Percentiles rank a stretch among this genome's conserved stretches.
Evolutionary conservation across 306 rosid species (phyloP).

Genomic region (Vigna hirtella): DNA sequence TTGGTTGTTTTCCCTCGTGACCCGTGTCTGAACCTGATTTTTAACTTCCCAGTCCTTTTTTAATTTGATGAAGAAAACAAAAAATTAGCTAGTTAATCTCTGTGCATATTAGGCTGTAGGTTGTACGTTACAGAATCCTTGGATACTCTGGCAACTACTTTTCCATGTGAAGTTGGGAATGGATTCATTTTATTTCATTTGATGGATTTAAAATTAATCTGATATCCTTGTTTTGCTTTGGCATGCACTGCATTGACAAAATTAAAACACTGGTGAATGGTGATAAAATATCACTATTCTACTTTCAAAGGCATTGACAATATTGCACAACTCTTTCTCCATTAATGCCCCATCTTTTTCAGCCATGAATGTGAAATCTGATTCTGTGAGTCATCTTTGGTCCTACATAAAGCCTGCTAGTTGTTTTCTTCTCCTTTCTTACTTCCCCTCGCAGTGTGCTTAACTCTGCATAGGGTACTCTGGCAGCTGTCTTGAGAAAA

Average conservation of each 20-base stretch:
- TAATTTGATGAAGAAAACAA: not conserved
- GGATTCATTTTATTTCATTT: slow-evolving; percentile 25
- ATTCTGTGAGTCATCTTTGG: not conserved
- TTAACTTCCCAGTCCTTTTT: not conserved
- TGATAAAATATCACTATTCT: slow-evolving; percentile 20
- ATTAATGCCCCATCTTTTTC: not conserved
- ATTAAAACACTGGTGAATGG: not conserved
- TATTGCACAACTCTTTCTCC: not conserved
- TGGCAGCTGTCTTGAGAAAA: not conserved
- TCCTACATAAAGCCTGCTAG: not conserved
- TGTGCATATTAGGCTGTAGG: not conserved
- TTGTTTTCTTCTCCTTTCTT: too few relatives aligned
- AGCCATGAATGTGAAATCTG: slow-evolving; percentile 19
- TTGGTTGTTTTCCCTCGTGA: slow-evolving; percentile 14
- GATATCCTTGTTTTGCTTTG: slow-evolving; percentile 5
- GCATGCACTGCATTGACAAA: not conserved
- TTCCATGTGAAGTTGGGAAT: not conserved
- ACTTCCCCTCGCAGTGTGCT: not conserved
- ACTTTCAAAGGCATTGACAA: not conserved
- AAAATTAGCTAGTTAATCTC: not conserved
- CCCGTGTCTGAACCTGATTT: not conserved
- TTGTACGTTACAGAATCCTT: too few relatives aligned
- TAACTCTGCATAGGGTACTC: slow-evolving; percentile 25
- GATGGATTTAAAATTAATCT: not conserved
- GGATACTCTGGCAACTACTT: not conserved